phyloP scores from a whole-genome alignment of 257 asterid species.

The Cynanchum wilfordii region DNA sequence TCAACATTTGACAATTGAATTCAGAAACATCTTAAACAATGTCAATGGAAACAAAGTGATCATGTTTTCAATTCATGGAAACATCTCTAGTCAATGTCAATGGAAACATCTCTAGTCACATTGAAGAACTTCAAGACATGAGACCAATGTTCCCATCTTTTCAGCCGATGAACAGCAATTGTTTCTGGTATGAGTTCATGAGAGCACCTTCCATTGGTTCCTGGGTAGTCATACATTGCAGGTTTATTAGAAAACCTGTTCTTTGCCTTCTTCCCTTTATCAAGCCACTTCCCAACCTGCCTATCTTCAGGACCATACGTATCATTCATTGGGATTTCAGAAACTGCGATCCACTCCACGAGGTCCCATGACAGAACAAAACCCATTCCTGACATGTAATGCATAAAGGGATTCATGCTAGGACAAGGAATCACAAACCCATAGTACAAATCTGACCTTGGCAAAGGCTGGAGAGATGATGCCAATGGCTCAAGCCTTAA shows the following conservation, averaged over 20 bases:
- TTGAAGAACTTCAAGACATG: constrained; percentile 55
- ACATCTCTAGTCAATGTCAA: constrained; percentile 32
- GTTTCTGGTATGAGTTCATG: constrained; percentile 70
- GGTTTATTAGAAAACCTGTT: constrained; percentile 65
- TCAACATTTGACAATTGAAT: neutral
- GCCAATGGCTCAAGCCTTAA: constrained; percentile 50
- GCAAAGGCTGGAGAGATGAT: constrained; percentile 38
- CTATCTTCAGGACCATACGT: constrained; percentile 70
- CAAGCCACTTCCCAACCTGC: constrained; percentile 64
- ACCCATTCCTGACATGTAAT: constrained; percentile 89
- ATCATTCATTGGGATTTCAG: constrained; percentile 35
- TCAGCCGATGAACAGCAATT: constrained; percentile 58
- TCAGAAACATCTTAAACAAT: neutral
- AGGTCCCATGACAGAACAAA: constrained; percentile 74
- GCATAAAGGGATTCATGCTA: constrained; percentile 62
- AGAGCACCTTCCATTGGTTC: constrained; percentile 71
- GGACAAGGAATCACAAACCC: constrained; percentile 80
- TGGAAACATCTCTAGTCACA: constrained; percentile 38
- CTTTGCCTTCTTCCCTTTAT: constrained; percentile 55
- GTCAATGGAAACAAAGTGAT: neutral
- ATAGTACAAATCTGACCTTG: constrained; percentile 56
- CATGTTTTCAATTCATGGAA: neutral
- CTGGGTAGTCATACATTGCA: constrained; percentile 76
- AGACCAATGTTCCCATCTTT: constrained; percentile 75
- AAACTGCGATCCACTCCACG: constrained; percentile 58